phyloP scores from a whole-genome alignment of 768 basidiomycete genomes.

The Lepiota venenata region DNA sequence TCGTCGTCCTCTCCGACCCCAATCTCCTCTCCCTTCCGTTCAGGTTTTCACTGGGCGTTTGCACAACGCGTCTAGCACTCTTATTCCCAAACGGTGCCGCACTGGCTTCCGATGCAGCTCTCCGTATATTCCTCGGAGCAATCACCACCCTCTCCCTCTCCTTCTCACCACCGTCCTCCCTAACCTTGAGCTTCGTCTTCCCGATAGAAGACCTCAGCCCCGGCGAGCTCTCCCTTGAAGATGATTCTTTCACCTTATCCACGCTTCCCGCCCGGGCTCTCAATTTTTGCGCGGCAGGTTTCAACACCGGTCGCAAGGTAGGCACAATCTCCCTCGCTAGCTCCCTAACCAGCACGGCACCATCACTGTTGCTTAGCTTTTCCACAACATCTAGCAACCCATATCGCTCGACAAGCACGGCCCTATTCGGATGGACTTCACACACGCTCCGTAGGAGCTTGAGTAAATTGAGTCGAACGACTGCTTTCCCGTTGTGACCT shows the following conservation, averaged over 20 bases:
- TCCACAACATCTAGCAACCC: conserved; percentile 80
- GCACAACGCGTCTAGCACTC: conserved; percentile 11
- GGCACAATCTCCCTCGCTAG: conserved; percentile 85
- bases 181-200: conserved; percentile 1
- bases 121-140: conserved; percentile 14
- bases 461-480: conserved; percentile 87
- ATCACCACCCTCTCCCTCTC: conserved; percentile 9
- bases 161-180: conserved; percentile 4
- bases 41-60: not conserved
- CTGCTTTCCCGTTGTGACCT: conserved; percentile 65
- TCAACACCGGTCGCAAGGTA: conserved; percentile 67
- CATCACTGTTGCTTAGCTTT: conserved; percentile 69
- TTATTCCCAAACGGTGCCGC: conserved; percentile 15
- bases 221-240: conserved; percentile 6
- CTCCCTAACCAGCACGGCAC: conserved; percentile 88
- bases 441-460: conserved; percentile 82
- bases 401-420: conserved; percentile 77
- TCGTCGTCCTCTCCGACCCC: not conserved
- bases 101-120: conserved; percentile 12
- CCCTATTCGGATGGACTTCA: conserved; percentile 86
- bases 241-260: conserved; percentile 9
- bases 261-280: conserved; percentile 12
- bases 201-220: conserved; percentile 1
- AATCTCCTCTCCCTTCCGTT: conserved; percentile 6
- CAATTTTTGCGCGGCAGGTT: conserved; percentile 7